Evolutionary conservation across 2,329 filamentous ascomycete species (phyloP).

Genomic region (Ophiostoma piceae): DNA sequence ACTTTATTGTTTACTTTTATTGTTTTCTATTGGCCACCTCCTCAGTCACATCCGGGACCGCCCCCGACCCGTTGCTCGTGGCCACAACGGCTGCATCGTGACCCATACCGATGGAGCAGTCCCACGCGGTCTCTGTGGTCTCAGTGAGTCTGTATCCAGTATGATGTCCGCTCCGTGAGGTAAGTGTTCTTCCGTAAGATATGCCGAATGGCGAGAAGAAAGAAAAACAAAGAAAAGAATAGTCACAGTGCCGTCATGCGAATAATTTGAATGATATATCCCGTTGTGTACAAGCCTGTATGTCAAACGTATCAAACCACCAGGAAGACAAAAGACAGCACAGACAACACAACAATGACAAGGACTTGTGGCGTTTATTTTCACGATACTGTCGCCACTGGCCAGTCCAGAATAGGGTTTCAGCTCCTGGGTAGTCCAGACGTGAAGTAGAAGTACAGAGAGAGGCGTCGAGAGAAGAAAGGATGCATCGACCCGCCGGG

Average conservation of each 20-base stretch:
- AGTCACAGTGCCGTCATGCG: not conserved
- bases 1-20: not conserved
- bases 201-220: too few species aligned
- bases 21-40: not conserved
- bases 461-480: not conserved
- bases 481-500: not conserved
- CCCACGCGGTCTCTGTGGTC: not conserved
- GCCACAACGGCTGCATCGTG: not conserved
- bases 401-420: constrained; percentile 6
- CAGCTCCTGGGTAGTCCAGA: not conserved
- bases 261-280: not conserved
- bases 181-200: not conserved
- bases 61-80: not conserved
- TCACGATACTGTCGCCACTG: not conserved
- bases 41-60: not conserved
- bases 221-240: not conserved
- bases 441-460: not conserved
- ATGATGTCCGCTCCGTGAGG: not conserved
- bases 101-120: not conserved
- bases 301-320: not conserved
- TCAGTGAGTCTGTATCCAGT: not conserved
- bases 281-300: not conserved
- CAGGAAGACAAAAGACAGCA: not conserved
- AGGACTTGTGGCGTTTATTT: not conserved
- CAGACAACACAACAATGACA: not conserved